Conservation (phyloP, 345 rosid genomes). For the Streptanthus diversifolius region DNA sequence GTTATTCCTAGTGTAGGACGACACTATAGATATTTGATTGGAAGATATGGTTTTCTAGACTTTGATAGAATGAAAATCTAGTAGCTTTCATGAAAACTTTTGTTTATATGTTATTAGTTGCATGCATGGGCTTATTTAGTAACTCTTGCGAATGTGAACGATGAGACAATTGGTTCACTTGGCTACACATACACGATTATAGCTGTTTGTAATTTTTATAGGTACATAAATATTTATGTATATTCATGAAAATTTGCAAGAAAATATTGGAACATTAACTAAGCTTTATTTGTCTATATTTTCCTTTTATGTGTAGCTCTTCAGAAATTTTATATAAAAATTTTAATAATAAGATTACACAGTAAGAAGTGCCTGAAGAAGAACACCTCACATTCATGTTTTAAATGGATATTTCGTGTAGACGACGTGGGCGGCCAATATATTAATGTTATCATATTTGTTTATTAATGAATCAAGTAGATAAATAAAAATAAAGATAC, state of each 20-base stretch:
- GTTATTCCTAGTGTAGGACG: constrained; percentile 56
- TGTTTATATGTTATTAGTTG: constrained; percentile 45
- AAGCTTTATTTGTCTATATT: too few relatives aligned
- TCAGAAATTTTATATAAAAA: too few relatives aligned
- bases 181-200: constrained; percentile 85
- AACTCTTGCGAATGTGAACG: constrained; percentile 72
- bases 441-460: neutral
- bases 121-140: constrained; percentile 95
- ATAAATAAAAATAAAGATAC: neutral
- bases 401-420: constrained; percentile 9
- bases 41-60: constrained; percentile 46
- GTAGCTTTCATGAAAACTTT: neutral
- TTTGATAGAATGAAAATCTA: neutral
- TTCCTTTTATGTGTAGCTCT: too few relatives aligned
- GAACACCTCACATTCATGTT: constrained; percentile 8
- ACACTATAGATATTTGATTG: constrained; percentile 75
- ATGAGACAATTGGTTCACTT: constrained; percentile 63
- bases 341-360: neutral
- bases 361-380: neutral
- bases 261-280: too few relatives aligned
- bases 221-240: too few relatives aligned
- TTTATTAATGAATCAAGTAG: neutral
- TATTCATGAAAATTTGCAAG: too few relatives aligned
- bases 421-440: constrained; percentile 8
- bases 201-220: constrained; percentile 67